Conservation (phyloP, 495 filamentous ascomycete species). For the Pseudoneurospora amorphoporcata region DNA sequence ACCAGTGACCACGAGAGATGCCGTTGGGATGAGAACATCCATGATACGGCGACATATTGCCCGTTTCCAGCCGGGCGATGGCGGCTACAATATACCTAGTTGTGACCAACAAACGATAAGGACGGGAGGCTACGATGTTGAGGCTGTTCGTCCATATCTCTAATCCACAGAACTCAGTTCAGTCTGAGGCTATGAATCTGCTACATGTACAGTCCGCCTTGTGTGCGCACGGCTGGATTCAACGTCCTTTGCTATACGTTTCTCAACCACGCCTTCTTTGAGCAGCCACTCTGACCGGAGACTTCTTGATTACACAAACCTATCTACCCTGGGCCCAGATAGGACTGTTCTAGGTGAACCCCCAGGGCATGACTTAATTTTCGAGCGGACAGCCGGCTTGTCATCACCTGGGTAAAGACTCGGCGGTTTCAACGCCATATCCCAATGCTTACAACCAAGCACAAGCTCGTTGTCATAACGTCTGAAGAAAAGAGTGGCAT, state of each 20-base stretch:
- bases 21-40: neutral
- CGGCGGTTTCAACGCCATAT: neutral
- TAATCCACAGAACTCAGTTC: neutral
- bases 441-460: neutral
- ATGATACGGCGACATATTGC: neutral
- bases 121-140: neutral
- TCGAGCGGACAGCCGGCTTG: neutral
- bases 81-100: neutral
- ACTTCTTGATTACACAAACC: neutral
- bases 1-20: neutral
- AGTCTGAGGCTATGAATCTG: neutral
- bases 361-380: neutral
- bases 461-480: neutral
- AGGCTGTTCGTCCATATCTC: neutral
- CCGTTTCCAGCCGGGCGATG: neutral
- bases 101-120: neutral
- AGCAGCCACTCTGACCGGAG: neutral
- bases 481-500: neutral
- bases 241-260: neutral
- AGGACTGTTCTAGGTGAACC: neutral
- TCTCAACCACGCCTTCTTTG: neutral
- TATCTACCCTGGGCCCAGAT: neutral
- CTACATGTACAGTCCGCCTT: neutral
- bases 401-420: neutral
- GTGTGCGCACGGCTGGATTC: neutral